Conservation (phyloP, 225 moss, liverwort and hornwort species). For the Pseudisothecium myosuroides region DNA sequence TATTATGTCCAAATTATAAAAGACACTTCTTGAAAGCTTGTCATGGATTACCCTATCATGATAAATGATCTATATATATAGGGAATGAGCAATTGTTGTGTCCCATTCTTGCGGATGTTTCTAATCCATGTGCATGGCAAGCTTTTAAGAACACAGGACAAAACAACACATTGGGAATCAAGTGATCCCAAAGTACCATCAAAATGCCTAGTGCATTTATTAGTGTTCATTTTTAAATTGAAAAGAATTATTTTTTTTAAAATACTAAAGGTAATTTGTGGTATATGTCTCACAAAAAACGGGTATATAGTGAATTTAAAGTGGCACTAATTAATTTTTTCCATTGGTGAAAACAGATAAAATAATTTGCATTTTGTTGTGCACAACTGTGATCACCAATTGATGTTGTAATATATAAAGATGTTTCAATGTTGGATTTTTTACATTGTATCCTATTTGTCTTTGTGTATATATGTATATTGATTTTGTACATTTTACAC, state of each 20-base stretch:
- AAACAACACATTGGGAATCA: background rate
- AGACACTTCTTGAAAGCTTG: background rate
- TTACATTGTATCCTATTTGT: background rate
- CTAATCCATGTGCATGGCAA: background rate
- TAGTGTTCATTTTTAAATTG: background rate
- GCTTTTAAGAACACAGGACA: fast-evolving
- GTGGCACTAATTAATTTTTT: no score
- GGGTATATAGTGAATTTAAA: no score
- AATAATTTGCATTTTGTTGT: background rate
- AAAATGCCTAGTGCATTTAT: fast-evolving
- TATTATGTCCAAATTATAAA: background rate
- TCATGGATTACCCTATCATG: background rate
- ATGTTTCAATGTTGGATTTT: no score
- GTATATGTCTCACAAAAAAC: no score
- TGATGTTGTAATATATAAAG: background rate
- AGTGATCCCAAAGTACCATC: background rate
- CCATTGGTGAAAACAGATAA: background rate
- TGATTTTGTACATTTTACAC: background rate
- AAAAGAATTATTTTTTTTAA: background rate
- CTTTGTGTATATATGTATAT: background rate
- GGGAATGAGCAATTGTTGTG: background rate
- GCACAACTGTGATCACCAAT: background rate
- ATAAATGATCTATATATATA: background rate
- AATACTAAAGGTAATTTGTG: background rate
- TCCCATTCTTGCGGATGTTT: background rate